These are phyloP conservation scores for Solanum sejunctum DNA, from an alignment of 257 asterid genomes.

Conservation along the genomic window DNA sequence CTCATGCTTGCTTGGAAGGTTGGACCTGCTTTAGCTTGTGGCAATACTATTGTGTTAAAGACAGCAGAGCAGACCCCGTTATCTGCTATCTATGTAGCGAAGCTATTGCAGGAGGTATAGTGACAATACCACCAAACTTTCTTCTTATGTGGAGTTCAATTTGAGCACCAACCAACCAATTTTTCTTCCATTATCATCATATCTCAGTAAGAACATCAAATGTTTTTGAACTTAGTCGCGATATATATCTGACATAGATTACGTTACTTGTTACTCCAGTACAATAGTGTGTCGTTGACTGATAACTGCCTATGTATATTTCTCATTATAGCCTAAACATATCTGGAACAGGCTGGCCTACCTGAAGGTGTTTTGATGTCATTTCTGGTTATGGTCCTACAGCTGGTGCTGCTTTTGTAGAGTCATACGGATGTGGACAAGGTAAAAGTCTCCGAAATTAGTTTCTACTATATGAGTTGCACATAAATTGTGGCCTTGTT, in stretches of 20 bases:
- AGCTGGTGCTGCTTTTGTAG: slow-evolving; percentile 92
- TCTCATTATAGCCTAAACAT: no score
- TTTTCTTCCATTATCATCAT: background rate
- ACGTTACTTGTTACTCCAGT: no score
- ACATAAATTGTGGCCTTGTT: background rate
- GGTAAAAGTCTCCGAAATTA: slow-evolving; percentile 26
- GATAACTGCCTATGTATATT: no score
- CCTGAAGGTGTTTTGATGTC: slow-evolving; percentile 76
- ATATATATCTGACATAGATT: no score
- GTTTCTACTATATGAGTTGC: background rate
- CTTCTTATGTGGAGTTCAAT: background rate
- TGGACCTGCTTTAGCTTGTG: slow-evolving; percentile 90
- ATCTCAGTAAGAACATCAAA: no score
- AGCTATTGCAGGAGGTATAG: slow-evolving; percentile 52
- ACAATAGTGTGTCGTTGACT: no score
- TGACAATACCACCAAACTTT: slow-evolving; percentile 17
- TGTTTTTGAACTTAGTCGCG: no score
- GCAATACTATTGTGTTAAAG: slow-evolving; percentile 71
- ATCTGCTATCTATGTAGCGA: slow-evolving; percentile 73
- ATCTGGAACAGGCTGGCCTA: slow-evolving; percentile 67
- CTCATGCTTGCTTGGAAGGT: slow-evolving; percentile 49
- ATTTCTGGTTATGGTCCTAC: slow-evolving; percentile 90
- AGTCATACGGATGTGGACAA: slow-evolving; percentile 97
- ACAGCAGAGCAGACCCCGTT: slow-evolving; percentile 97
- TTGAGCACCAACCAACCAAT: background rate